Conservation (phyloP, 2,329 filamentous ascomycete genomes). For the Leptodontidium sp. region DNA sequence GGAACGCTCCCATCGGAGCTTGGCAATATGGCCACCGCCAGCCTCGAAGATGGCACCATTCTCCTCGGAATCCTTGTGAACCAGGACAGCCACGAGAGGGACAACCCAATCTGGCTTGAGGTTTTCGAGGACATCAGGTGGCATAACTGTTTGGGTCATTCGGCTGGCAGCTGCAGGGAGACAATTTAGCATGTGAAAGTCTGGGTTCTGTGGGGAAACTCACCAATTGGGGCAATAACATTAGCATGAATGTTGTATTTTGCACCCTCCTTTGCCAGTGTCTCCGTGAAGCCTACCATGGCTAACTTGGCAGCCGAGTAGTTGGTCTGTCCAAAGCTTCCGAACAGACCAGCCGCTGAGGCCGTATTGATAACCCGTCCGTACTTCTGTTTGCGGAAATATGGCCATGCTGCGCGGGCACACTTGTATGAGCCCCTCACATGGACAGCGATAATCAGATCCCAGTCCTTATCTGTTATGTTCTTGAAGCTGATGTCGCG, state of each 20-base stretch:
- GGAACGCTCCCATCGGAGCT: constrained; percentile 94
- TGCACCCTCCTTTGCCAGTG: constrained; percentile 92
- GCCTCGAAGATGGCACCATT: constrained; percentile 92
- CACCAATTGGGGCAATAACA: constrained; percentile 85
- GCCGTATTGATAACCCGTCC: constrained; percentile 96
- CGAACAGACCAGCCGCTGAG: constrained; percentile 94
- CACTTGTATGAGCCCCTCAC: constrained; percentile 96
- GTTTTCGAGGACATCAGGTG: constrained; percentile 83
- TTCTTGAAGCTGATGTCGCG: constrained; percentile 98
- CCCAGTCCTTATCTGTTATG: constrained; percentile 97
- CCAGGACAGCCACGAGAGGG: constrained; percentile 86
- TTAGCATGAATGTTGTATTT: constrained; percentile 99
- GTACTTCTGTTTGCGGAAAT: constrained; percentile 99
- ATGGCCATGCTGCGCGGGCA: constrained; percentile 90
- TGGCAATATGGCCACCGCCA: constrained; percentile 90
- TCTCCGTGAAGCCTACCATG: constrained; percentile 97
- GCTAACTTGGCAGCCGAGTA: constrained; percentile 97
- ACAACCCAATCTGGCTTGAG: constrained; percentile 92
- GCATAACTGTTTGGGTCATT: constrained; percentile 96
- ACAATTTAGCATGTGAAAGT: constrained; percentile 33
- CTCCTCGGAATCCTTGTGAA: constrained; percentile 84
- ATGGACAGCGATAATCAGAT: constrained; percentile 91
- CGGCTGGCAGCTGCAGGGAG: constrained; percentile 76
- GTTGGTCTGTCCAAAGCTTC: constrained; percentile 94
- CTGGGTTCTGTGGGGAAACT: constrained; percentile 16